phyloP scores from a whole-genome alignment of 192 early-diverging fungal species.

The Podila horticola region DNA sequence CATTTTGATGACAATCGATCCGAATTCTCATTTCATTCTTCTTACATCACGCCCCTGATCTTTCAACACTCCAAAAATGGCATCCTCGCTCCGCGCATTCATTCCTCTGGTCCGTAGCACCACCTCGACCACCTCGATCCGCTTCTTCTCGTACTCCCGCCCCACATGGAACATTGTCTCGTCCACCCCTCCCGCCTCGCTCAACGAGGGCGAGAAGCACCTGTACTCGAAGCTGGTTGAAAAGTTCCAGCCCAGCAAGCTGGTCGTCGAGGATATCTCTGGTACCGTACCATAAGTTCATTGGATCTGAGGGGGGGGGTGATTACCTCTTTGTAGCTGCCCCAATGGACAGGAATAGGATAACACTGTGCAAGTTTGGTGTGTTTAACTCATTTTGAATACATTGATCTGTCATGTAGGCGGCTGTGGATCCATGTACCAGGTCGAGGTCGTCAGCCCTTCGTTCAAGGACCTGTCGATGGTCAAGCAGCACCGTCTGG shows the following conservation, averaged over 20 bases:
- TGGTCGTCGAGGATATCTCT: slow-evolving; percentile 85
- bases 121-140: background rate
- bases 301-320: too few species aligned
- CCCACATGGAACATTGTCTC: slow-evolving; percentile 38
- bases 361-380: background rate
- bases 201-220: slow-evolving; percentile 73
- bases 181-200: slow-evolving; percentile 29
- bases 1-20: too few species aligned
- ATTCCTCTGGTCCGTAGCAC: background rate
- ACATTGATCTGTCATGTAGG: slow-evolving; percentile 46
- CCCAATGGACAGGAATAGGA: too few species aligned
- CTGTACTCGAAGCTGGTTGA: slow-evolving; percentile 80
- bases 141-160: slow-evolving; percentile 17
- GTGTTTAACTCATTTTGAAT: too few species aligned
- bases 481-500: slow-evolving; percentile 92
- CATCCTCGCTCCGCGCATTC: background rate
- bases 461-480: slow-evolving; percentile 79
- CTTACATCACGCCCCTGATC: background rate
- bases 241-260: slow-evolving; percentile 73
- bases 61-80: background rate
- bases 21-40: background rate
- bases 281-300: slow-evolving; percentile 52
- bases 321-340: background rate
- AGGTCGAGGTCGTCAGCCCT: slow-evolving; percentile 85
- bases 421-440: slow-evolving; percentile 98